These are phyloP conservation scores for Candida palmyrensis DNA, from an alignment of 805 yeast species.

Conservation along the genomic window DNA sequence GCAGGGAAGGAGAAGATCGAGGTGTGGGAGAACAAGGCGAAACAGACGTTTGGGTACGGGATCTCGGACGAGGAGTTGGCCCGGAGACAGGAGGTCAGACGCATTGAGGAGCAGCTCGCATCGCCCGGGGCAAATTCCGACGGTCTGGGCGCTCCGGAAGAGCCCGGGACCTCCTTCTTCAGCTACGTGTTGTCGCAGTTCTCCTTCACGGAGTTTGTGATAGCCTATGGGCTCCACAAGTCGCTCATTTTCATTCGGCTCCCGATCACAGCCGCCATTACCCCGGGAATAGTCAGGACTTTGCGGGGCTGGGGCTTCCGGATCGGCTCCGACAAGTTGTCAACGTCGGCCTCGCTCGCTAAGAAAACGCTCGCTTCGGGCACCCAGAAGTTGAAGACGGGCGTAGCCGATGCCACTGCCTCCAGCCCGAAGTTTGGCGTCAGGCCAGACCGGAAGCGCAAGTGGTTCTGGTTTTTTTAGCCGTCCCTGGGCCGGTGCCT, in stretches of 20 bases:
- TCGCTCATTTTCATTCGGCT: conserved; percentile 76
- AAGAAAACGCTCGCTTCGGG: conserved; percentile 20
- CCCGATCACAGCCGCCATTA: conserved; percentile 88
- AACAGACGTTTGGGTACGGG: conserved; percentile 61
- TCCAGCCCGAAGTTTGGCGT: conserved; percentile 47
- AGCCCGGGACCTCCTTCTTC: conserved; percentile 12
- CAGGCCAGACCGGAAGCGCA: conserved; percentile 45
- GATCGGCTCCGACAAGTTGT: conserved; percentile 50
- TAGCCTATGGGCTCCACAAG: conserved; percentile 93
- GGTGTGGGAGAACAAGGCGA: conserved; percentile 55
- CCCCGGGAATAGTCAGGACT: conserved; percentile 68
- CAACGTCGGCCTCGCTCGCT: conserved; percentile 33
- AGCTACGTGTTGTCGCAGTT: conserved; percentile 24
- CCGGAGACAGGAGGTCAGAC: conserved; percentile 29
- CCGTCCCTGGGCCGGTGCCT: too few relatives aligned
- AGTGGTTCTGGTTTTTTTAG: conserved; percentile 61
- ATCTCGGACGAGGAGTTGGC: conserved; percentile 39
- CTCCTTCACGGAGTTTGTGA: conserved; percentile 76
- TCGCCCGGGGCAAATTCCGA: conserved; percentile 6
- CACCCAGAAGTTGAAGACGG: conserved; percentile 18
- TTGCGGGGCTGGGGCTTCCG: conserved; percentile 78
- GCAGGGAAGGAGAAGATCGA: conserved; percentile 80
- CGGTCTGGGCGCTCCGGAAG: too few relatives aligned
- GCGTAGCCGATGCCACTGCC: conserved; percentile 36
- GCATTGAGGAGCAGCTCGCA: conserved; percentile 19